Evolutionary conservation across 345 rosid species (phyloP).

Genomic region (Firmiana major): DNA sequence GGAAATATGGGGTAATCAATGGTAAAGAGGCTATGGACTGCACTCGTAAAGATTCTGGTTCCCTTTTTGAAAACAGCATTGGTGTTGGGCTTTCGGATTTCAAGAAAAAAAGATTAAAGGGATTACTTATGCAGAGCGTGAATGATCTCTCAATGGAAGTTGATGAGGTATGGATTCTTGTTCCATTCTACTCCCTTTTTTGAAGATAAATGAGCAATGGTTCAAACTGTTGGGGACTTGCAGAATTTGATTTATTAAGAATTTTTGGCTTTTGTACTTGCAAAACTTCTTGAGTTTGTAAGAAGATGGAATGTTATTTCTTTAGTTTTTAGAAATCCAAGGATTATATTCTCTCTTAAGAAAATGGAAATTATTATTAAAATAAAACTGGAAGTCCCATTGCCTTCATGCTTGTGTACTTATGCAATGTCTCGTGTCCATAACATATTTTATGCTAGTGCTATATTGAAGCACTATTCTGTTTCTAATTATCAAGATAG

Average conservation of each 20-base stretch:
- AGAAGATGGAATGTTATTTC: not conserved
- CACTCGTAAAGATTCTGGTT: slow-evolving; percentile 5
- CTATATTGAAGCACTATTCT: not conserved
- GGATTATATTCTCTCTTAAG: not conserved
- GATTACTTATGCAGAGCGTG: slow-evolving; percentile 42
- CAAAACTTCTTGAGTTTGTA: not conserved
- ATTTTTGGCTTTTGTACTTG: not conserved
- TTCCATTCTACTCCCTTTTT: not conserved
- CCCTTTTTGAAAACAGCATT: slow-evolving; percentile 24
- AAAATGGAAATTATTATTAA: not conserved
- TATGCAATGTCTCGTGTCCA: too few species aligned
- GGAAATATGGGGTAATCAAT: slow-evolving; percentile 3
- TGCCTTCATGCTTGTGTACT: not conserved
- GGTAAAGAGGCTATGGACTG: slow-evolving; percentile 6
- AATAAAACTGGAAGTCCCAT: not conserved
- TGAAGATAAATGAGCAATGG: not conserved
- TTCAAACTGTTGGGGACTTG: not conserved
- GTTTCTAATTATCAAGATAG: not conserved
- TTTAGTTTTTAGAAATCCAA: not conserved
- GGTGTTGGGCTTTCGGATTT: slow-evolving; percentile 41
- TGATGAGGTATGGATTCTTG: slow-evolving; percentile 44
- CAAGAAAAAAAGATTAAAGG: slow-evolving; percentile 41
- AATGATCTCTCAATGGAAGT: slow-evolving; percentile 40
- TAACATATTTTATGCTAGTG: not conserved
- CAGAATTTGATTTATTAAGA: not conserved